Percentiles rank a stretch among this genome's conserved stretches.
phyloP scores from a whole-genome alignment of 2,329 filamentous ascomycete genomes.

The Capronia americana region DNA sequence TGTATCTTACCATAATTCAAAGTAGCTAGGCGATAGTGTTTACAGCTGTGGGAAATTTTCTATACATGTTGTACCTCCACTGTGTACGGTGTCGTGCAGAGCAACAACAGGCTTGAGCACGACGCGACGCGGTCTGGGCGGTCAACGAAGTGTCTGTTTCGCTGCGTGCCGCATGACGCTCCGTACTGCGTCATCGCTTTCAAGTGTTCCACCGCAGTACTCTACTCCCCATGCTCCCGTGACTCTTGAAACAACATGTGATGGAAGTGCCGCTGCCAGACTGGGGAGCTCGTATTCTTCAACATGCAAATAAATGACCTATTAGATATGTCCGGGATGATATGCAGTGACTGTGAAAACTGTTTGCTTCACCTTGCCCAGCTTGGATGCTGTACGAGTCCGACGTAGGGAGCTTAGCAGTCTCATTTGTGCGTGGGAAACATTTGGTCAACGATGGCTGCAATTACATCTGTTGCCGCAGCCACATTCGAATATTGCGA shows the following conservation, averaged over 20 bases:
- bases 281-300: too few species aligned
- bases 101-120: background rate
- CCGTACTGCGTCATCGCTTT: background rate
- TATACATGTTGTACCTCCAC: background rate
- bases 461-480: background rate
- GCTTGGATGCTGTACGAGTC: background rate
- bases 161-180: background rate
- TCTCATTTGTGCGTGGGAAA: background rate
- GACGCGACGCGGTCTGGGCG: background rate
- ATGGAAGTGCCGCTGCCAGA: too few species aligned
- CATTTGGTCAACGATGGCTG: background rate
- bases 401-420: background rate
- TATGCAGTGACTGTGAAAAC: background rate
- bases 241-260: too few species aligned
- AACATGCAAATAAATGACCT: too few species aligned
- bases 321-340: too few species aligned
- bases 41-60: background rate
- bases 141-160: background rate
- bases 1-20: conserved; percentile 1
- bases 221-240: too few species aligned
- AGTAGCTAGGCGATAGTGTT: background rate
- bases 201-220: background rate
- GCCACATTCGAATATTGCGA: background rate
- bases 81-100: background rate
- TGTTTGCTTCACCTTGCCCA: background rate